Evolutionary conservation across 2,329 filamentous ascomycete genomes (phyloP).

Genomic region (Paecilomyces niveus): DNA sequence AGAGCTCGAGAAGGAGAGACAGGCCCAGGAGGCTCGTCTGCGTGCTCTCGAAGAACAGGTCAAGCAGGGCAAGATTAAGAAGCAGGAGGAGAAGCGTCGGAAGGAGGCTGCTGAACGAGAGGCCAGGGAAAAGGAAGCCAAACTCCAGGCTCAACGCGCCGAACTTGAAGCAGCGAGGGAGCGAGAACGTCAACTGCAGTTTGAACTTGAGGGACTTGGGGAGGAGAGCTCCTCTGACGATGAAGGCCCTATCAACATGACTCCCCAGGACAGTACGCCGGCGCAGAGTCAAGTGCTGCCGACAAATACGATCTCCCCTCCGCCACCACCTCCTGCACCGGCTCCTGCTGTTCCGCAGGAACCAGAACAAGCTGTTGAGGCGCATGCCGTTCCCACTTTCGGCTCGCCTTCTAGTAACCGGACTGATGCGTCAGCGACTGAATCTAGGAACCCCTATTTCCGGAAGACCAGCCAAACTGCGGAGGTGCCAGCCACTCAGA

Average conservation of each 20-base stretch:
- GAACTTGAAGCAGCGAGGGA: constrained; percentile 90
- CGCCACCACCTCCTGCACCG: constrained; percentile 21
- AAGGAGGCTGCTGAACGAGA: constrained; percentile 84
- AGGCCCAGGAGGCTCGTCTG: constrained; percentile 74
- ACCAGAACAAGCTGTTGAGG: constrained; percentile 45
- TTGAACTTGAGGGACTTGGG: constrained; percentile 72
- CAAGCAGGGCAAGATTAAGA: constrained; percentile 85
- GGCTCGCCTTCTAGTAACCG: constrained; percentile 44
- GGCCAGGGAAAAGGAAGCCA: constrained; percentile 79
- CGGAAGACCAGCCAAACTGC: constrained; percentile 71
- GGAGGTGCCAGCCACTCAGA: constrained; percentile 42
- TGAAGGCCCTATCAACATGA: constrained; percentile 66
- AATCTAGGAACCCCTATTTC: constrained; percentile 94
- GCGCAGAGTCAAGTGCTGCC: constrained; percentile 51
- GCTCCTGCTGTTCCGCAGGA: constrained; percentile 31
- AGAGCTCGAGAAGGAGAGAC: constrained; percentile 70
- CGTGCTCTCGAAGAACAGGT: constrained; percentile 91
- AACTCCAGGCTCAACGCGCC: constrained; percentile 74
- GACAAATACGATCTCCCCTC: constrained; percentile 16
- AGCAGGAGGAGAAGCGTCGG: constrained; percentile 88
- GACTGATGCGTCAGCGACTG: constrained; percentile 49
- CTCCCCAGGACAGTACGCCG: constrained; percentile 53
- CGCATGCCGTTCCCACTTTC: constrained; percentile 42
- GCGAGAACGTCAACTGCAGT: constrained; percentile 80
- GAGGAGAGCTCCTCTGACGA: constrained; percentile 75